phyloP scores from a whole-genome alignment of 2,329 filamentous ascomycete species.

The Paecilomyces sp. region DNA sequence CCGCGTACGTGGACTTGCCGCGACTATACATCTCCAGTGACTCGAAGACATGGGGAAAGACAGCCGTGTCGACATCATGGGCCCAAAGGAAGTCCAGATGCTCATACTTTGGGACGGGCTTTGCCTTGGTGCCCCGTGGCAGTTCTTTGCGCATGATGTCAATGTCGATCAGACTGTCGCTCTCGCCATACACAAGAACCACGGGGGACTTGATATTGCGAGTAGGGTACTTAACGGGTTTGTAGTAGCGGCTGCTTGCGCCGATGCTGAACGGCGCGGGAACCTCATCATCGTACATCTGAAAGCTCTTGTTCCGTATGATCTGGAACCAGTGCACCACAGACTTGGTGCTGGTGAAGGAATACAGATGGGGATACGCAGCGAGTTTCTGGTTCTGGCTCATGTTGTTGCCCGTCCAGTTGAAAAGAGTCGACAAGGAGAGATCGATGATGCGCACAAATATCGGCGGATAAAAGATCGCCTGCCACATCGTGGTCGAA shows the following conservation, averaged over 20 bases:
- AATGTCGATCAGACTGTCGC: constrained; percentile 90
- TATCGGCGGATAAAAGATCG: constrained; percentile 86
- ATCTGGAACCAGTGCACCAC: constrained; percentile 99
- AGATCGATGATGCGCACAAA: constrained; percentile 84
- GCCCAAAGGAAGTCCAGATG: constrained; percentile 97
- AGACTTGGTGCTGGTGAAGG: constrained; percentile 91
- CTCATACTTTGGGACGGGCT: constrained; percentile 85
- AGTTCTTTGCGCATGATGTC: constrained; percentile 84
- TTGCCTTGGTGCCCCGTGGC: constrained; percentile 75
- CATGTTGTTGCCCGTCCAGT: constrained; percentile 83
- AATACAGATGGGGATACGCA: constrained; percentile 92
- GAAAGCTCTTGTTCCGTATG: constrained; percentile 90
- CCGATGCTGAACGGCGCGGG: constrained; percentile 67
- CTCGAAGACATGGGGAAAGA: constrained; percentile 88
- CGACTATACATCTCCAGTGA: constrained; percentile 62
- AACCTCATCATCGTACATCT: constrained; percentile 97
- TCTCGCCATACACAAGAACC: constrained; percentile 87
- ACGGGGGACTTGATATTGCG: constrained; percentile 95
- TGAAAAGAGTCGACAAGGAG: constrained; percentile 75
- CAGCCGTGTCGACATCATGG: constrained; percentile 69
- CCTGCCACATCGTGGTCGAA: constrained; percentile 95
- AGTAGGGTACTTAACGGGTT: constrained; percentile 92
- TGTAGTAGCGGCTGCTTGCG: constrained; percentile 77
- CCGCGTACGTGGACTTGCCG: constrained; percentile 5
- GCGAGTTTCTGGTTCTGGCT: constrained; percentile 82